A percentile compares a stretch with the other conserved stretches of the same genome.
phyloP scores from a whole-genome alignment of 352 stramenopile species.

The Nothophytophthora sp. region DNA sequence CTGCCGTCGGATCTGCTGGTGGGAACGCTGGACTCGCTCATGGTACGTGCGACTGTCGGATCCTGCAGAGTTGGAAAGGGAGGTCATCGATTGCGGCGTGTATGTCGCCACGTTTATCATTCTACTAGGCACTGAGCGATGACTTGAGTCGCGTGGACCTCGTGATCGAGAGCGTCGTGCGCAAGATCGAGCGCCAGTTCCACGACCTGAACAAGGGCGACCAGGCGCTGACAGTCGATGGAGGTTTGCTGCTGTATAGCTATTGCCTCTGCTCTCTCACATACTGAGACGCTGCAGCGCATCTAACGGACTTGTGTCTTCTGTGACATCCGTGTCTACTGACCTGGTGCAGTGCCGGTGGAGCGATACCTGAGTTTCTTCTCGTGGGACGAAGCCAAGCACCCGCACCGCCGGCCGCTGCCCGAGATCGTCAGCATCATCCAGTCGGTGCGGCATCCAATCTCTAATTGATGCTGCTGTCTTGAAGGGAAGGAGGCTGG shows the following conservation, averaged over 20 bases:
- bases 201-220: slow-evolving; percentile 92
- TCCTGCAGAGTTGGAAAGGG: too few relatives aligned
- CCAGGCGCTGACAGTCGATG: slow-evolving; percentile 84
- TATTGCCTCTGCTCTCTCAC: too few relatives aligned
- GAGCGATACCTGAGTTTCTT: slow-evolving; percentile 97
- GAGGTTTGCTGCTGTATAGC: slow-evolving; percentile 34
- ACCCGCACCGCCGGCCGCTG: slow-evolving; percentile 94
- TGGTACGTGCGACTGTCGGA: too few relatives aligned
- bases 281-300: too few relatives aligned
- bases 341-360: slow-evolving; percentile 72
- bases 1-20: slow-evolving; percentile 95
- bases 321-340: neutral
- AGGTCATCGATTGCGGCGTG: too few relatives aligned
- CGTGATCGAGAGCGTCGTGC: slow-evolving; percentile 94
- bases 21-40: slow-evolving; percentile 97
- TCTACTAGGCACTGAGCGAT: slow-evolving; percentile 82
- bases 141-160: slow-evolving; percentile 96
- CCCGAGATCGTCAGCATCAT: slow-evolving; percentile 96
- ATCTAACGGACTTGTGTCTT: too few relatives aligned
- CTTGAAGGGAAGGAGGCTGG: neutral
- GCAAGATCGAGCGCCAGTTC: slow-evolving; percentile 98
- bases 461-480: too few relatives aligned
- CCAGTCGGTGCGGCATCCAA: slow-evolving; percentile 76
- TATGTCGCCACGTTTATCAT: too few relatives aligned
- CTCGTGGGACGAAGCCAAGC: slow-evolving; percentile 98